Base-by-base conservation (phyloP, 192 early-diverging fungal genomes). In the Podila minutissima region DNA sequence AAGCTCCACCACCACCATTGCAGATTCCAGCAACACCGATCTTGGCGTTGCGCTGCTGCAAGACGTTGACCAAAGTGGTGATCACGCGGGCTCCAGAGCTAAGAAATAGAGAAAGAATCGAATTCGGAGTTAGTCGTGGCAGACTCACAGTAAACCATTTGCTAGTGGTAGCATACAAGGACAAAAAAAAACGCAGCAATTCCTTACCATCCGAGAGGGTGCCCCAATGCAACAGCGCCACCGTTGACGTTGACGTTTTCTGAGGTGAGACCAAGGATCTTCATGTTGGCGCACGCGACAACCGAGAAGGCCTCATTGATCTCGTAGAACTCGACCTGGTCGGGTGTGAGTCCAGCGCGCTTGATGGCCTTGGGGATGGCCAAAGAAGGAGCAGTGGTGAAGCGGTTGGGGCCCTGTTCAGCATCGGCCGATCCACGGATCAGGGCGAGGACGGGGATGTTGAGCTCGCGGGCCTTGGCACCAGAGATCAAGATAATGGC, bases 191-290 rank as follows among this genome's bases (percentile, higher is more conserved):
- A 51, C 0, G 46, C n/a, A 11, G 12, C 13, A 12, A 35, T 5
- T n/a, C 38, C 68, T 12, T 76, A 76, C 70, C 95, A 96, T 48
- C 98, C 98, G n/a, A 99, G 88, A 64, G 98, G 98, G 83, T 99
- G 98, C n/a, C 98, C 98, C 53, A 97, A 88, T 0, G 95, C 95
- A 33, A 98, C 96, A 32, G 98, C 97, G 60, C 98, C 98, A 67
- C 98, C 98, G 82, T 92, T 91, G n/a, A 94, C 89, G 72, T 99
- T 99, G 63, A 98, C 89, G 59, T 95, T 94, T n/a, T 92, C 91
- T 10, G 82, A 75, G 37, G 78, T 83, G 58, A 98, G 82, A 28
- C 84, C 88, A 41, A 98, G 79, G 19, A 97, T 88, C 81, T 94
- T 92, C 69, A 88, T 87, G 84, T 97, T 97, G 59, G 96, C 95